phyloP scores from a whole-genome alignment of 2,329 filamentous ascomycete genomes.

The Aspergillus amoenus region DNA sequence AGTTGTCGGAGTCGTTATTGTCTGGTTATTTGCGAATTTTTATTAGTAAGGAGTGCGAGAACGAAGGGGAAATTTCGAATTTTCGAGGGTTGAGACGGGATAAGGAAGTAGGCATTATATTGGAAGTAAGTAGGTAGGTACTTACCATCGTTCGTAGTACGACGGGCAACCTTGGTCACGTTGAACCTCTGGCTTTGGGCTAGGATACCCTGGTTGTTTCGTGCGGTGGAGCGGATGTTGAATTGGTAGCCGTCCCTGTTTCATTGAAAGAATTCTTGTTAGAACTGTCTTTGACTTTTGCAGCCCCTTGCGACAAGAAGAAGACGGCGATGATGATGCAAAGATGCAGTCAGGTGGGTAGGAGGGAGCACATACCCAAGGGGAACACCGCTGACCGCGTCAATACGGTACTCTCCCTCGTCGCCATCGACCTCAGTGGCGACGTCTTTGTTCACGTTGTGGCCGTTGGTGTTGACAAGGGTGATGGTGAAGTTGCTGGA shows the following conservation, averaged over 20 bases:
- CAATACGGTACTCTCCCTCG: conserved; percentile 36
- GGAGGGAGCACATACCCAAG: conserved; percentile 23
- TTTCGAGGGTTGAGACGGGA: too few species aligned
- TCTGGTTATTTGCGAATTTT: conserved; percentile 2
- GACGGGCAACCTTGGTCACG: conserved; percentile 21
- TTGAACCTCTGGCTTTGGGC: conserved; percentile 39
- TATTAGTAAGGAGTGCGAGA: background rate
- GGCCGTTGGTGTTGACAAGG: conserved; percentile 42
- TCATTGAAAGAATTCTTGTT: background rate
- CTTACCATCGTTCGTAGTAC: conserved; percentile 22
- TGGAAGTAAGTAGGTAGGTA: conserved; percentile 20
- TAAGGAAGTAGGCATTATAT: conserved; percentile 12
- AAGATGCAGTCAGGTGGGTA: too few species aligned
- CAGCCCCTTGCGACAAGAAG: too few species aligned
- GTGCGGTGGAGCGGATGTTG: conserved; percentile 39
- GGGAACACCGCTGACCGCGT: conserved; percentile 26
- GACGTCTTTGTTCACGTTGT: conserved; percentile 32
- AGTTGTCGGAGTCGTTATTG: background rate
- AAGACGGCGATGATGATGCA: too few species aligned
- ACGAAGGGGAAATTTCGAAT: background rate
- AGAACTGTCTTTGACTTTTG: background rate
- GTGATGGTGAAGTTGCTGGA: conserved; percentile 41
- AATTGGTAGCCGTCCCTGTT: conserved; percentile 41
- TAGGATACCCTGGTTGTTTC: conserved; percentile 40
- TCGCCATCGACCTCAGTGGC: conserved; percentile 37